phyloP scores from a whole-genome alignment of 345 rosid species.

The Syzygium aqueum region DNA sequence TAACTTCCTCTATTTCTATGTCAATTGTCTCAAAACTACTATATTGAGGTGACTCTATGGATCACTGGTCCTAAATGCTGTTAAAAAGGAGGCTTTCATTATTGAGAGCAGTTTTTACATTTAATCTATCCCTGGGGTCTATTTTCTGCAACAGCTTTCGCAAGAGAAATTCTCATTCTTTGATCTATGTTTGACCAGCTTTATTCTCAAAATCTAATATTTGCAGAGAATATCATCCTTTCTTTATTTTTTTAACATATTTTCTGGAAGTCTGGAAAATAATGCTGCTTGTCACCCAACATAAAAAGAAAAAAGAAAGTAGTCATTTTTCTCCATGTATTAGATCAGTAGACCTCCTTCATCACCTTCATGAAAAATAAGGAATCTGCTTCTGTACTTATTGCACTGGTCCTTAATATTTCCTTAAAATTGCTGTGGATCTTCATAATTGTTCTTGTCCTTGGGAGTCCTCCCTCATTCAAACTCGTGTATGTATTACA shows the following conservation, averaged over 20 bases:
- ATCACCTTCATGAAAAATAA: background rate
- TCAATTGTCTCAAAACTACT: background rate
- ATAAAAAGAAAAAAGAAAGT: background rate
- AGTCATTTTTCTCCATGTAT: background rate
- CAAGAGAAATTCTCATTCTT: background rate
- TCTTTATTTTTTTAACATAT: background rate
- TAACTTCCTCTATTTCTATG: background rate
- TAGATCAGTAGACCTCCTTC: background rate
- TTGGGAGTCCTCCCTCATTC: background rate
- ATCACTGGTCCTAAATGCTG: background rate
- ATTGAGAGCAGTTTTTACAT: background rate
- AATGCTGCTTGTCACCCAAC: background rate
- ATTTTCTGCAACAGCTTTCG: background rate
- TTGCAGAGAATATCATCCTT: background rate
- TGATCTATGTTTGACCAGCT: background rate
- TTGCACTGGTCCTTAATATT: background rate
- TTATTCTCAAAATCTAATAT: background rate
- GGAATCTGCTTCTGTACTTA: background rate
- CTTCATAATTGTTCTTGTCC: background rate
- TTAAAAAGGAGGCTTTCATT: background rate
- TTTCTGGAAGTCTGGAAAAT: background rate
- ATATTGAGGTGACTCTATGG: background rate
- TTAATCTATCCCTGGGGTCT: background rate
- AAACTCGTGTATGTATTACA: background rate
- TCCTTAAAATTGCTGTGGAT: background rate